Percentiles rank a stretch among this genome's conserved stretches.
Evolutionary conservation across 2,329 filamentous ascomycete genomes (phyloP).

Genomic region (Epichloe amarillans): DNA sequence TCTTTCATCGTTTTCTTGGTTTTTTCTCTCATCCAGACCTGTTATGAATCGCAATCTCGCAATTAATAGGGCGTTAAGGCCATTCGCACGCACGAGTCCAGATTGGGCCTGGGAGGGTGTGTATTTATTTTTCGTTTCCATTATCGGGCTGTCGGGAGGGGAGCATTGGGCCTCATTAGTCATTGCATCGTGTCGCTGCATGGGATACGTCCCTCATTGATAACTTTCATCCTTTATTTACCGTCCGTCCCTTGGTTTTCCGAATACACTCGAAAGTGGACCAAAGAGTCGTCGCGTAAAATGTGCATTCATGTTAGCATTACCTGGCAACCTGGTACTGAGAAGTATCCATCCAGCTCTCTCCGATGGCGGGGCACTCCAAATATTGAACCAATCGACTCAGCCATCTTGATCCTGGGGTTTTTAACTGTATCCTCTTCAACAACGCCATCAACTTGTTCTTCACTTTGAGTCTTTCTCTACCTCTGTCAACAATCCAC

Average conservation of each 20-base stretch:
- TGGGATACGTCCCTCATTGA: not conserved
- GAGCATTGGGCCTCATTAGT: not conserved
- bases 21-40: not conserved
- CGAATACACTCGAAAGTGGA: not conserved
- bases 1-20: not conserved
- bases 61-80: not conserved
- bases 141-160: not conserved
- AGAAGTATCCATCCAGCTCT: conserved; percentile 6
- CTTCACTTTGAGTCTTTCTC: not conserved
- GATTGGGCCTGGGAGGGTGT: not conserved
- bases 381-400: conserved; percentile 5
- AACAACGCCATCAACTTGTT: not conserved
- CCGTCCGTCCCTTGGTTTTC: too few relatives aligned
- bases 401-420: not conserved
- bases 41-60: not conserved
- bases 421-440: not conserved
- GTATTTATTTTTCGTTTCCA: not conserved
- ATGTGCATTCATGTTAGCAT: too few relatives aligned
- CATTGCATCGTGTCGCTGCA: not conserved
- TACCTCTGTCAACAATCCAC: not conserved
- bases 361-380: conserved; percentile 19
- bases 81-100: not conserved
- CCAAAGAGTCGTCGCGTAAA: not conserved
- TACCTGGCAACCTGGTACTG: too few relatives aligned
- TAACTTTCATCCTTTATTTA: too few relatives aligned